Evolutionary conservation across 305 asterid species (phyloP).

Genomic region (Fraxinus latifolia): DNA sequence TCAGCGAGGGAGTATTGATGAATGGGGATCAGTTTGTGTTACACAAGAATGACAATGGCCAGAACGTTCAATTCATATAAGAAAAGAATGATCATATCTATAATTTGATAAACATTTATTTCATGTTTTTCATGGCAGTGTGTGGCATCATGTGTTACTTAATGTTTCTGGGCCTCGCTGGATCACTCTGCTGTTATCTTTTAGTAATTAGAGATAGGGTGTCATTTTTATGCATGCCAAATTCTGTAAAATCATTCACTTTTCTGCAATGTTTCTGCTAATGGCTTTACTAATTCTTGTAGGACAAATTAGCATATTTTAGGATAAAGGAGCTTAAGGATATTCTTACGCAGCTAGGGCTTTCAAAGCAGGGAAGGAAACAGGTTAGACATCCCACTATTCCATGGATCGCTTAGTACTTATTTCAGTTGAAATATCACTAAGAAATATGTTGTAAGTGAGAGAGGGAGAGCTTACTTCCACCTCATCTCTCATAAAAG

Average conservation of each 20-base stretch:
- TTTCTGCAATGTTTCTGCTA: background rate
- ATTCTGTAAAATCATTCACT: background rate
- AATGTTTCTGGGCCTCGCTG: background rate
- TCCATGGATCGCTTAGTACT: background rate
- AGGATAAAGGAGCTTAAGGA: slow-evolving; percentile 96
- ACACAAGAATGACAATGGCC: background rate
- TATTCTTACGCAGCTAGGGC: slow-evolving; percentile 76
- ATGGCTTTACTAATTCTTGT: slow-evolving; percentile 18
- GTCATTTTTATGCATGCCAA: background rate
- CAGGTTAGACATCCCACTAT: slow-evolving; percentile 51
- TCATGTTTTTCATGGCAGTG: background rate
- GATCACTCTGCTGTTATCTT: background rate
- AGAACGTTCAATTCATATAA: background rate
- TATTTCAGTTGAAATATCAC: background rate
- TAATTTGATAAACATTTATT: background rate
- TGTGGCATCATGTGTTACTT: background rate
- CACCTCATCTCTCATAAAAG: background rate
- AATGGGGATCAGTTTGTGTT: background rate
- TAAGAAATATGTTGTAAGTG: background rate
- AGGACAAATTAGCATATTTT: slow-evolving; percentile 85
- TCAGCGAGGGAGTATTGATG: background rate
- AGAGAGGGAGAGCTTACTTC: background rate
- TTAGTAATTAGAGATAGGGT: background rate
- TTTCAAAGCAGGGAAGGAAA: slow-evolving; percentile 96
- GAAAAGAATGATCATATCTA: background rate